Percentiles rank a stretch among this genome's conserved stretches.
Conservation (phyloP, 495 filamentous ascomycete genomes). For the Pyrenula massariospora region DNA sequence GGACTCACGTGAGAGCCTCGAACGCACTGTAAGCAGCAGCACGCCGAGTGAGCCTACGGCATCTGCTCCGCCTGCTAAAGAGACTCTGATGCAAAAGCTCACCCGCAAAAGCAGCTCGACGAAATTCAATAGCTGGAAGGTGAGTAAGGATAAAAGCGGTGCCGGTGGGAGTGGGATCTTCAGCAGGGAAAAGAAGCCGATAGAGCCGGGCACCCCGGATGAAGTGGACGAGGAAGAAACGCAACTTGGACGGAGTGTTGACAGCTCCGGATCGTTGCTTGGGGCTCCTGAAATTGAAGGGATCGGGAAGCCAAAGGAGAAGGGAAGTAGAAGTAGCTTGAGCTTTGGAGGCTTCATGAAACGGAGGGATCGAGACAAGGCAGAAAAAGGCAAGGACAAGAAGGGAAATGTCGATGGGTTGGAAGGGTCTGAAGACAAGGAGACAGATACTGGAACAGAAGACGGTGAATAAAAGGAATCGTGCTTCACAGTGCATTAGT, state of each 20-base stretch:
- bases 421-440: slow-evolving; percentile 6
- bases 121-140: slow-evolving; percentile 66
- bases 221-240: slow-evolving; percentile 41
- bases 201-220: slow-evolving; percentile 31
- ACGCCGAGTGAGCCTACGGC: slow-evolving; percentile 41
- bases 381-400: slow-evolving; percentile 2
- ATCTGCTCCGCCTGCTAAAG: slow-evolving; percentile 36
- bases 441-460: slow-evolving; percentile 36
- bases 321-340: slow-evolving; percentile 37
- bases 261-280: slow-evolving; percentile 13
- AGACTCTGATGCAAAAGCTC: slow-evolving; percentile 59
- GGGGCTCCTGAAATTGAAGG: slow-evolving; percentile 27
- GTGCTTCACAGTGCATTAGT: no score
- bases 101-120: slow-evolving; percentile 69
- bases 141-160: slow-evolving; percentile 31
- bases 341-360: slow-evolving; percentile 30
- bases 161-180: slow-evolving; percentile 25
- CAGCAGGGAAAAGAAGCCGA: slow-evolving; percentile 39
- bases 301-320: slow-evolving; percentile 28
- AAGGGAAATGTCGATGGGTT: not conserved
- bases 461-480: slow-evolving; percentile 15
- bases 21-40: slow-evolving; percentile 48
- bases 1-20: slow-evolving; percentile 67
- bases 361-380: slow-evolving; percentile 3
- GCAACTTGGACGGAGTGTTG: slow-evolving; percentile 35